Evolutionary conservation across 1,284 basidiomycete species (phyloP).

Genomic region (Exobasidium rhododendri): DNA sequence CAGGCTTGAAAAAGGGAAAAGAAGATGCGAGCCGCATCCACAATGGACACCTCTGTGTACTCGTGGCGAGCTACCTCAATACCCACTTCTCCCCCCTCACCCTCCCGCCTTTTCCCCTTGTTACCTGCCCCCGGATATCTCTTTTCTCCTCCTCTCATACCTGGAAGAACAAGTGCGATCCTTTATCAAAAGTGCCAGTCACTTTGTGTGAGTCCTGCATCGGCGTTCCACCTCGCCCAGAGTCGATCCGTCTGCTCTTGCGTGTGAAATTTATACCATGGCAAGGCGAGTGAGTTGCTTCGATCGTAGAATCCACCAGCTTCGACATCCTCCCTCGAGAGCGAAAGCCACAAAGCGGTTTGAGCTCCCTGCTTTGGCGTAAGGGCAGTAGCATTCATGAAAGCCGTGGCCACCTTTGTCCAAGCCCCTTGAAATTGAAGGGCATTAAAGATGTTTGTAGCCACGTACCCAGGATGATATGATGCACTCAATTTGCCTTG

Average conservation of each 20-base stretch:
- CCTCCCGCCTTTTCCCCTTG: too few species aligned
- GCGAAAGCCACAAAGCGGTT: conserved; percentile 6
- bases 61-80: too few species aligned
- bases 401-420: background rate
- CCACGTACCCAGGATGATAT: conserved; percentile 9
- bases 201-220: background rate
- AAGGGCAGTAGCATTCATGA: background rate
- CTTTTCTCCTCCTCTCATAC: background rate
- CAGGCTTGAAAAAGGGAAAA: conserved; percentile 11
- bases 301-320: conserved; percentile 9
- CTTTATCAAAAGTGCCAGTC: conserved; percentile 6
- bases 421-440: background rate
- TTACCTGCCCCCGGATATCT: too few species aligned
- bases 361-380: conserved; percentile 6
- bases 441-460: conserved; percentile 11
- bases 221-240: background rate
- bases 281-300: background rate
- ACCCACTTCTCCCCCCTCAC: too few species aligned
- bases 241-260: background rate
- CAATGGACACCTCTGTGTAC: too few species aligned
- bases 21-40: too few species aligned
- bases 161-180: too few species aligned
- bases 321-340: background rate
- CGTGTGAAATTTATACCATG: background rate
- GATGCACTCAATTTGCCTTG: background rate